These are phyloP conservation scores for Halophytophthora polymorphica DNA, from an alignment of 352 stramenopile species.

Conservation along the genomic window DNA sequence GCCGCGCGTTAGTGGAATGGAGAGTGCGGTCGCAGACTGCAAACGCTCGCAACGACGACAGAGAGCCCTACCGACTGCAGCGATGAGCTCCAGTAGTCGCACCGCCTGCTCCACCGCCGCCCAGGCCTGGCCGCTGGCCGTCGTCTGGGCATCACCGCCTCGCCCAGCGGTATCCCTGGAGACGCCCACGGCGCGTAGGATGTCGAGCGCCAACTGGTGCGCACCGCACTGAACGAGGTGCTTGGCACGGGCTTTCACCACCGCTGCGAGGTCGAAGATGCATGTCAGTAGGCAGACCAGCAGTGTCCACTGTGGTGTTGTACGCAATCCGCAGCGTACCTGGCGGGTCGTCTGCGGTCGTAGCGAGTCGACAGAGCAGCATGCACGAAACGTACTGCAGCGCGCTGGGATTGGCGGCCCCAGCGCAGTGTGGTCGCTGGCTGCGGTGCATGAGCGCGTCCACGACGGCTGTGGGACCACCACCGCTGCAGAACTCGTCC, in stretches of 20 bases:
- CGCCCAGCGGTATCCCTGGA: too few species aligned
- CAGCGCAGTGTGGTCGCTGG: conserved; percentile 13
- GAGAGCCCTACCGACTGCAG: conserved; percentile 43
- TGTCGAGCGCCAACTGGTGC: conserved; percentile 45
- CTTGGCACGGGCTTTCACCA: conserved; percentile 25
- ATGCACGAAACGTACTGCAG: conserved; percentile 53
- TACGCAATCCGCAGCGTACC: too few species aligned
- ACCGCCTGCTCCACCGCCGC: conserved; percentile 43
- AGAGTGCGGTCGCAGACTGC: neutral
- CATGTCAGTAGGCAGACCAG: neutral
- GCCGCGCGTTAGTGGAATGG: neutral
- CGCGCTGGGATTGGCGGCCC: conserved; percentile 13
- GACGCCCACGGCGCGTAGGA: conserved; percentile 29
- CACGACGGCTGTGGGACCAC: conserved; percentile 25
- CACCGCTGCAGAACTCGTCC: conserved; percentile 35
- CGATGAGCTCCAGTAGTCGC: conserved; percentile 48
- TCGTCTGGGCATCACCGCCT: conserved; percentile 7
- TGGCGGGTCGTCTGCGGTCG: conserved; percentile 13
- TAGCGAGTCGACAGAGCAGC: conserved; percentile 43
- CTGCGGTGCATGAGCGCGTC: conserved; percentile 18
- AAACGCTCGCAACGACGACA: too few species aligned
- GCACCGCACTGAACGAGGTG: conserved; percentile 38
- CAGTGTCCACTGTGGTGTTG: neutral
- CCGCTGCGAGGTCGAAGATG: conserved; percentile 3
- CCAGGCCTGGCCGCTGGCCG: conserved; percentile 9